Base-by-base conservation (phyloP, 345 rosid species). In the Cardamine chenopodiifolia region DNA sequence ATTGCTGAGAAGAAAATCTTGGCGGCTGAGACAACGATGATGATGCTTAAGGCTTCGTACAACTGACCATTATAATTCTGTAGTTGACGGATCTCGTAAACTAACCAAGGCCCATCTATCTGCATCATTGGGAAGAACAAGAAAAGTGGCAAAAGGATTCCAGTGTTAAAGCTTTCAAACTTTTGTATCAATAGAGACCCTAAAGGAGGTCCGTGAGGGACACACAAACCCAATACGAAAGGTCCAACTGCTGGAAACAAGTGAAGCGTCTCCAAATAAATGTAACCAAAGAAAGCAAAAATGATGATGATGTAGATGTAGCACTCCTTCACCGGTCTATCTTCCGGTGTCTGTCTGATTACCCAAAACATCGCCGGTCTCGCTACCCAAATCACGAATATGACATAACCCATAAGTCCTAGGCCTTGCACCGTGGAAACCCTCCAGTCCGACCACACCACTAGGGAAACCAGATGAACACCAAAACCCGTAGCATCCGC, bases 171-270 rank as follows among this genome's bases (percentile, higher is more conserved):
- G 71, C 78, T 40, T 48, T 85, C 86, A 47, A 85, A 72, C 68
- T 77, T 85, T 37, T 81, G 26, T 8, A 72, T 18, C 65, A 85
- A 48, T 0, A 70, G 49, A 7, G 86, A 79, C 19, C 88, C 86
- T 42, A 85, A 22, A 2, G 86, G 86, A 7, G 86, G 86, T 2
- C 88, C 88, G 4, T 77, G 72, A 0, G 88, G 88, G 4, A 85
- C 75, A 14, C 77, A 76, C 17, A 83, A 50, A 42, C 86, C 86
- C 7, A 83, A 32, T 37, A 80, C 7, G 23, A 77, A 76, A 11
- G 82, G 82, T 18, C 86, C 89, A 26, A 81, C 19, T 0, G 82
- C 40, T 0, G 81, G 58, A 61, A 75, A 58, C 18, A 72, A 39
- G 2, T 59, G 63, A 60, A 62, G 10, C 19, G 7, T 7, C 62